Base-by-base conservation (phyloP, 164 flowering plant species). In the Aristolochia fimbriata region DNA sequence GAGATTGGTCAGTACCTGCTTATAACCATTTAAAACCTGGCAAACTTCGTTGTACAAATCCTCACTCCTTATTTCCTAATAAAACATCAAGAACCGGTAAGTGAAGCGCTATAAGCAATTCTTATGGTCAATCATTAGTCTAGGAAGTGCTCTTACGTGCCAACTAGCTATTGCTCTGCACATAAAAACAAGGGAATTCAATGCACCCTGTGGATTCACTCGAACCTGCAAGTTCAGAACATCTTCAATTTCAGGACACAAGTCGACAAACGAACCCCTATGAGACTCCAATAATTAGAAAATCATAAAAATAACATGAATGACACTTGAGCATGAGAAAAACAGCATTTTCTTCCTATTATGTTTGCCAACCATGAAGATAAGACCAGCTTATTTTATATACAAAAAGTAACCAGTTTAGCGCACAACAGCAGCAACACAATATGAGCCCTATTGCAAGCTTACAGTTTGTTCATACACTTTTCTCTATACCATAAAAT, bases 81-180 rank as follows among this genome's bases (percentile, higher is more conserved):
- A 41, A 45, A 54, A 20, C 0, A 62, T 41, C 16, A 47, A 8
- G 15, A 52, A 33, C 11, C 2, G 50, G 41, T 20, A 13, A 43
- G 47, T 41, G 33, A 23, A 37, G 43, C 41, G 51, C 25, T 27
- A 61, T 31, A 57, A 69, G 45, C 43, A 37, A 37, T 37, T 37
- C 43, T 3, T 3, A 31, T 31, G 8, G 43, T 6, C 43, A 37
- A 7, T 7, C 37, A 3, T 3, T 1, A 10, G 43, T 1, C 43
- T 12, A 58, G 43, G 49, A 60, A 23, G 13, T 30, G 51, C 25
- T 47, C 96, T 77, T 84, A 94, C 99, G 75, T 91, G 92, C 99
- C 97, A 94, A 74, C 99, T 94, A 57, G 99, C 96, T 68, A 94
- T 85, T 54, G 99, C 97, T 75, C 76, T 85, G 77, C 96, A 84